Conservation (phyloP, 257 asterid genomes). For the Lithospermum erythrorhizon region DNA sequence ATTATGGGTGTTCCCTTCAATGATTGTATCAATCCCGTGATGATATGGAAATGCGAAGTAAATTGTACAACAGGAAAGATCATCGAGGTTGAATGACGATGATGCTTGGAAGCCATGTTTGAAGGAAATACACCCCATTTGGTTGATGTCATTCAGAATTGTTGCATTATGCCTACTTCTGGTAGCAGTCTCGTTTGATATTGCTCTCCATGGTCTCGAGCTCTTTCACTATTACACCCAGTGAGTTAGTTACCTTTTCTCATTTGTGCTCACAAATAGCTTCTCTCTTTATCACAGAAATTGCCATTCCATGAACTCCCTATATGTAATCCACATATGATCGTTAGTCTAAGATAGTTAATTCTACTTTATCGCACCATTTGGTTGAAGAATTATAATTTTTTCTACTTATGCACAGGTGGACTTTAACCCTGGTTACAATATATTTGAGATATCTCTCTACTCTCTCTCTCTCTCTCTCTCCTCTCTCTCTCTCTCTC, state of each 20-base stretch:
- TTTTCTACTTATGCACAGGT: conserved; percentile 39
- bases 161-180: conserved; percentile 55
- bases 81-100: conserved; percentile 17
- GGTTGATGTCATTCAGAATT: conserved; percentile 47
- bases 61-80: conserved; percentile 14
- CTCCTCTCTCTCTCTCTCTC: neutral
- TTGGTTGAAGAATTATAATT: conserved; percentile 5
- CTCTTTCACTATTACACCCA: conserved; percentile 80
- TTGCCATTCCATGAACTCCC: neutral
- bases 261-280: conserved; percentile 6
- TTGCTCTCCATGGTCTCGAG: conserved; percentile 51
- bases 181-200: conserved; percentile 42
- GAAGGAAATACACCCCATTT: conserved; percentile 39
- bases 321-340: neutral
- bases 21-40: conserved; percentile 26
- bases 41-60: conserved; percentile 67
- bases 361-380: conserved; percentile 4
- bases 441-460: conserved; percentile 71
- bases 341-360: neutral
- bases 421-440: conserved; percentile 78
- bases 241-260: conserved; percentile 35
- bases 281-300: neutral
- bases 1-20: conserved; percentile 47
- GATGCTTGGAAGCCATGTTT: conserved; percentile 80
- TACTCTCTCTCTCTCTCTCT: neutral